phyloP scores from a whole-genome alignment of 306 rosid species.

The Acacia melanoxylon region DNA sequence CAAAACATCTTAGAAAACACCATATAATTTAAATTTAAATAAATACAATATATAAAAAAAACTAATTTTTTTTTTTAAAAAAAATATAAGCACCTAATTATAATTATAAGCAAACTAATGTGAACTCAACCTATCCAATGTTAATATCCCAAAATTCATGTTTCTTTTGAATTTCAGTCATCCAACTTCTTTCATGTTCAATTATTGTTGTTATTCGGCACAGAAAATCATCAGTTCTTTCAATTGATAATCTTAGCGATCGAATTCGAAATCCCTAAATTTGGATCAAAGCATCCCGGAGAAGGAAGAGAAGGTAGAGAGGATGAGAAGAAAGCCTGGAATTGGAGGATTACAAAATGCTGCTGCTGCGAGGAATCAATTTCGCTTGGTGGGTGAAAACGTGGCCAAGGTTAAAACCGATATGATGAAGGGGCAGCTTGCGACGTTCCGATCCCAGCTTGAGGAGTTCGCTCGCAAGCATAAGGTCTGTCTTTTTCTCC shows the following conservation, averaged over 20 bases:
- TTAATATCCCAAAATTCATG: background rate
- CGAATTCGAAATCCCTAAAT: background rate
- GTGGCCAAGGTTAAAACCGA: constrained; percentile 92
- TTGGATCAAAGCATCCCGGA: background rate
- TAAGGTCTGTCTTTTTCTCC: constrained; percentile 46
- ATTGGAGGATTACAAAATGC: constrained; percentile 89
- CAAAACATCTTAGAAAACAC: too few relatives aligned
- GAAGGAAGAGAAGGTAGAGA: background rate
- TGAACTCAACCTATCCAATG: too few relatives aligned
- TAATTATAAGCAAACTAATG: too few relatives aligned
- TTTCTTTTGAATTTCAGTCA: background rate
- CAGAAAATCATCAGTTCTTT: background rate
- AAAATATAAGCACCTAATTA: too few relatives aligned
- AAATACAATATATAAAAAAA: too few relatives aligned
- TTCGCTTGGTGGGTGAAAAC: constrained; percentile 83
- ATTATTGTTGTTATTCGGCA: background rate
- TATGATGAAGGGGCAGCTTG: constrained; percentile 90
- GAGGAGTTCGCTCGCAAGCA: constrained; percentile 97
- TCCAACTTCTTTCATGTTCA: background rate
- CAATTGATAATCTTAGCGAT: background rate
- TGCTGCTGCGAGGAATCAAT: constrained; percentile 90
- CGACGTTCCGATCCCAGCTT: constrained; percentile 85
- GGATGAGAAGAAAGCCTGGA: constrained; percentile 91
- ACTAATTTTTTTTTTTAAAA: too few relatives aligned
- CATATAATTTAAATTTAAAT: too few relatives aligned